Evolutionary conservation across 495 filamentous ascomycete genomes (phyloP), one percentile per base, ranked within the genome.

Genomic region (Lepraria neglecta): DNA sequence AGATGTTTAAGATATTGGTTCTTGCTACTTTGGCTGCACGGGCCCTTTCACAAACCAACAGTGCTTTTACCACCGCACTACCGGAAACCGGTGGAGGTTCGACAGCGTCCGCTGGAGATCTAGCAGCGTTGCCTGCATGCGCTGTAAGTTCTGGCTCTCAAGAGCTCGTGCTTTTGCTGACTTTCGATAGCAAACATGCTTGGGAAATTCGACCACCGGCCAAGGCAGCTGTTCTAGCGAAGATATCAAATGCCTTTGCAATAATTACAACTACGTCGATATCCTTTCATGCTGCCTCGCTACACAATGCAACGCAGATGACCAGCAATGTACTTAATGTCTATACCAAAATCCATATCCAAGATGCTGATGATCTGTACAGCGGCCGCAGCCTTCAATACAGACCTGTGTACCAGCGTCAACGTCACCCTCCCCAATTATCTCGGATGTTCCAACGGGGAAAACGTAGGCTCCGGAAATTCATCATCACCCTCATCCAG

Each of bases 221-320:
- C 61, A 58, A 33, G 61, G 42, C 12, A 40, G 42, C 5, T 71
- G 67, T 57, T 28, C 51, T 7, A 24, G 43, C 19, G 58, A 59
- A 21, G 67, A 71, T 55, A 59, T 71, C 12, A 50, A 50, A 60
- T 71, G 69, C 19, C 53, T 69, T 14, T 71, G 69, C 56, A 62
- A 11, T 24, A 69, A 57, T 50, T 3, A 30, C 17, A n/a, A 58
- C 6, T 71, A 68, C 40, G 38, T 63, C 30, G 47, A 64, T 43
- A 33, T 53, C 21, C 50, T 71, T 31, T 58, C 59, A 7, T 71
- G 69, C 33, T 71, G 69, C 59, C 38, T 71, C 10, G 59, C 65
- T 3, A 53, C 50, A 50, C 52, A 56, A 24, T 69, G 69, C 44
- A 54, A 52, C 31, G 6, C 45, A 9, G 45, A 15, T n/a, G 69